Conservation (phyloP, 768 basidiomycete species). For the Pleurotus platypus region DNA sequence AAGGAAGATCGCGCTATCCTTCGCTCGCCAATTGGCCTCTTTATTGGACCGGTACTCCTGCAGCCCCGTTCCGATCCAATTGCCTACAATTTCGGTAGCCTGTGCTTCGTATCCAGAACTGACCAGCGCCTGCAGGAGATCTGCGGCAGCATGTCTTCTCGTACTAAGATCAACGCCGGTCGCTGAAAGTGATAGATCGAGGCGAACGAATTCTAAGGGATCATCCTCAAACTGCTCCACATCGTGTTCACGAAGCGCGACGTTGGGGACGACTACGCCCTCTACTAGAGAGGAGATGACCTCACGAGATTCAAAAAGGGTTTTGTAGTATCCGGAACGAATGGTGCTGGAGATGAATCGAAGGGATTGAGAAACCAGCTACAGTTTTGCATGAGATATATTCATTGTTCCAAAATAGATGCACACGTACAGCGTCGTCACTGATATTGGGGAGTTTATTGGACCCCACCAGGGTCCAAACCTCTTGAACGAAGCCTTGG, state of each 20-base stretch:
- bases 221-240: constrained; percentile 97
- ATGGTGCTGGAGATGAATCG: constrained; percentile 92
- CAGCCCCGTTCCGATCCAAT: constrained; percentile 80
- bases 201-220: constrained; percentile 89
- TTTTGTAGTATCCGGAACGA: constrained; percentile 78
- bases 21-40: constrained; percentile 76
- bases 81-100: constrained; percentile 82
- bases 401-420: background rate
- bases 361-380: constrained; percentile 89
- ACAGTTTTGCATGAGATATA: background rate
- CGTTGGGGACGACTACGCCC: constrained; percentile 93
- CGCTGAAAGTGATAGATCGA: constrained; percentile 71
- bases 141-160: constrained; percentile 88
- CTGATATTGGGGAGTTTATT: constrained; percentile 64
- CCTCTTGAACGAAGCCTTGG: constrained; percentile 73
- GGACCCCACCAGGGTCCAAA: constrained; percentile 86
- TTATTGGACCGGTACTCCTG: constrained; percentile 62
- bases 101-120: constrained; percentile 75
- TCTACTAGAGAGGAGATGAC: constrained; percentile 82
- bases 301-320: constrained; percentile 76
- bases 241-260: constrained; percentile 82
- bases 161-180: constrained; percentile 71
- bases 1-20: constrained; percentile 91
- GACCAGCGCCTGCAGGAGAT: constrained; percentile 91
- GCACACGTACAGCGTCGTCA: constrained; percentile 63